Conservation (phyloP, 345 rosid species). For the Eucalyptus pauciflora region DNA sequence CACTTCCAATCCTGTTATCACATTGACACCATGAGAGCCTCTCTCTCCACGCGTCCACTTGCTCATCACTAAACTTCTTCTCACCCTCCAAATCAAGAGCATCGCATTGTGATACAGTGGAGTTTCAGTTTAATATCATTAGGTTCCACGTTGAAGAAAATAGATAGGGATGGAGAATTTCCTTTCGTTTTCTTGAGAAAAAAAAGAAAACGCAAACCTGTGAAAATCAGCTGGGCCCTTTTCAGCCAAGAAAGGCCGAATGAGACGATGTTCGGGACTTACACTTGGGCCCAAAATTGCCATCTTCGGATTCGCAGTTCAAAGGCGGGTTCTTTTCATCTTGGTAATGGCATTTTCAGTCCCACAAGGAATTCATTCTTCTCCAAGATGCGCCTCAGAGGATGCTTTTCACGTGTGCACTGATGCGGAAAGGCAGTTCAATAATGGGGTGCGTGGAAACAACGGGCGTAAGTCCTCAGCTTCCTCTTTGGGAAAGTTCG, state of each 20-base stretch:
- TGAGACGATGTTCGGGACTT: neutral
- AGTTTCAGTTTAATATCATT: neutral
- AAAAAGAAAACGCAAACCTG: neutral
- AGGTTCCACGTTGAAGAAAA: neutral
- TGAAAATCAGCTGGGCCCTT: neutral
- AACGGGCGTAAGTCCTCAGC: neutral
- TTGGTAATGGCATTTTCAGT: neutral
- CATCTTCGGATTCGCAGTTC: neutral
- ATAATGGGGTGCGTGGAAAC: neutral
- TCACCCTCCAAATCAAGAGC: neutral
- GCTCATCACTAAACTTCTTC: neutral
- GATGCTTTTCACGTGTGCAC: neutral
- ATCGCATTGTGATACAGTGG: rapidly evolving
- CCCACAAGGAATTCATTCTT: neutral
- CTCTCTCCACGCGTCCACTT: neutral
- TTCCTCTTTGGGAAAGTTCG: neutral
- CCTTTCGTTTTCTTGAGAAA: neutral
- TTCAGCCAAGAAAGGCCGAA: neutral
- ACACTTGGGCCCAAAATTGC: neutral
- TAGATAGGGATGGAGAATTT: neutral
- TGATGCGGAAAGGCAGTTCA: neutral
- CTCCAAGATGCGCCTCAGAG: neutral
- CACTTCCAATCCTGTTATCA: neutral
- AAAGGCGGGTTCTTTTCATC: neutral
- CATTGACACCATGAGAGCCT: neutral